Evolutionary conservation across 1,284 basidiomycete species (phyloP).

Genomic region (Rhizopogon parksii): DNA sequence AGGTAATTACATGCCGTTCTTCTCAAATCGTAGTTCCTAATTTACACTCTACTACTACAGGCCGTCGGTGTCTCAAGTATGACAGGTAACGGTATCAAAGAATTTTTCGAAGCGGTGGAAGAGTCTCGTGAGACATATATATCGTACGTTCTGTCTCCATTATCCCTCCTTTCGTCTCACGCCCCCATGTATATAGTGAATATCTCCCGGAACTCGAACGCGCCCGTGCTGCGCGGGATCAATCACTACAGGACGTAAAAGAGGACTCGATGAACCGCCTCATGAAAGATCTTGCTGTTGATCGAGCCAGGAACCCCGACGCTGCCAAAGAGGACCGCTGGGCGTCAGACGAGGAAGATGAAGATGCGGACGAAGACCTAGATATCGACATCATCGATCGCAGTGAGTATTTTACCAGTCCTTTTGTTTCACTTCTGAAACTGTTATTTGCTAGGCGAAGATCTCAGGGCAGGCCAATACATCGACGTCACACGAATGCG

Average conservation of each 20-base stretch:
- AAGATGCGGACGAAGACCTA: conserved; percentile 53
- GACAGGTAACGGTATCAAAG: conserved; percentile 88
- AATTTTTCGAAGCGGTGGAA: conserved; percentile 89
- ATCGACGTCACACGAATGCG: conserved; percentile 56
- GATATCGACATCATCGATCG: conserved; percentile 58
- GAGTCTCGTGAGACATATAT: conserved; percentile 85
- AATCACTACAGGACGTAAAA: conserved; percentile 61
- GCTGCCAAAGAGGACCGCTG: conserved; percentile 50
- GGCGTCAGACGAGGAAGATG: conserved; percentile 53
- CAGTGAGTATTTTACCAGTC: conserved; percentile 38
- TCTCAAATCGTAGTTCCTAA: neutral
- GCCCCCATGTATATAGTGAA: conserved; percentile 45
- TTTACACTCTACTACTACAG: conserved; percentile 33
- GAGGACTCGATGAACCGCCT: conserved; percentile 76
- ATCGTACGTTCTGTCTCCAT: conserved; percentile 43
- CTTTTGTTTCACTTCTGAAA: conserved; percentile 9
- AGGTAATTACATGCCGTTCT: conserved; percentile 40
- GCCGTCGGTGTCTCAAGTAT: conserved; percentile 94
- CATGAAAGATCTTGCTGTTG: conserved; percentile 81
- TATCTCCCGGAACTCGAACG: conserved; percentile 88
- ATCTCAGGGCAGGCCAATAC: conserved; percentile 53
- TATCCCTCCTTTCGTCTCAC: conserved; percentile 4
- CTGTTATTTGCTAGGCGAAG: conserved; percentile 42
- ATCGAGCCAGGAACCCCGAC: conserved; percentile 51
- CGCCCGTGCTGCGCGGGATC: conserved; percentile 54